Evolutionary conservation across 306 rosid species (phyloP).

Genomic region (Castanea mollissima): DNA sequence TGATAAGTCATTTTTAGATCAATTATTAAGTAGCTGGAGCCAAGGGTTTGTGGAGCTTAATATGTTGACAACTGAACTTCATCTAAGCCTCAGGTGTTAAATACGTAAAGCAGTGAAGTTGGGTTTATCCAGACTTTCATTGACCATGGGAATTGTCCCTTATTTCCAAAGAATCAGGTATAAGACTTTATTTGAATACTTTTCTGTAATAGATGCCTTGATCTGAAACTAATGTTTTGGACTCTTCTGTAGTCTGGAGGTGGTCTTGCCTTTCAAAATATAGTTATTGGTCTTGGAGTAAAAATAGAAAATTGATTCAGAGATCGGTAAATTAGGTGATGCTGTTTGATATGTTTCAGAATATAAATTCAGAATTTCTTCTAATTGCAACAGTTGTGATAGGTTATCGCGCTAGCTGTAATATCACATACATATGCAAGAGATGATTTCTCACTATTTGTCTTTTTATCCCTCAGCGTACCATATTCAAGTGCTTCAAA

Average conservation of each 20-base stretch:
- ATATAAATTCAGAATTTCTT: too few species aligned
- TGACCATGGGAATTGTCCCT: neutral
- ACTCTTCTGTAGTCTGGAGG: neutral
- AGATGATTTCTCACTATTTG: neutral
- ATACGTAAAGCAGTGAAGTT: neutral
- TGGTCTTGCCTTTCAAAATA: slow-evolving; percentile 1
- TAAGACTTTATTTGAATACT: neutral
- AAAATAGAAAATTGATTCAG: neutral
- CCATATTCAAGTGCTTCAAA: neutral
- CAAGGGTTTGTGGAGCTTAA: neutral
- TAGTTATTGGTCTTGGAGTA: neutral
- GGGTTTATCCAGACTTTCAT: neutral
- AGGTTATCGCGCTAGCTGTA: neutral
- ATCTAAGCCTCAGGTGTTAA: neutral
- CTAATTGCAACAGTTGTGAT: neutral
- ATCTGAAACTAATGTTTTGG: neutral
- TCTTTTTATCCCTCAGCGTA: neutral
- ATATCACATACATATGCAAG: neutral
- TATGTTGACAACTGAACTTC: neutral
- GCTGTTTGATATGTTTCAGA: too few species aligned
- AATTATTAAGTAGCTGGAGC: neutral
- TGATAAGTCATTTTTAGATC: neutral
- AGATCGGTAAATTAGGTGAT: neutral
- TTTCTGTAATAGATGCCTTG: neutral
- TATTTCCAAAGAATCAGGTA: neutral